Base-by-base conservation (phyloP, 2,329 filamentous ascomycete genomes). In the Ophiostoma sp. region DNA sequence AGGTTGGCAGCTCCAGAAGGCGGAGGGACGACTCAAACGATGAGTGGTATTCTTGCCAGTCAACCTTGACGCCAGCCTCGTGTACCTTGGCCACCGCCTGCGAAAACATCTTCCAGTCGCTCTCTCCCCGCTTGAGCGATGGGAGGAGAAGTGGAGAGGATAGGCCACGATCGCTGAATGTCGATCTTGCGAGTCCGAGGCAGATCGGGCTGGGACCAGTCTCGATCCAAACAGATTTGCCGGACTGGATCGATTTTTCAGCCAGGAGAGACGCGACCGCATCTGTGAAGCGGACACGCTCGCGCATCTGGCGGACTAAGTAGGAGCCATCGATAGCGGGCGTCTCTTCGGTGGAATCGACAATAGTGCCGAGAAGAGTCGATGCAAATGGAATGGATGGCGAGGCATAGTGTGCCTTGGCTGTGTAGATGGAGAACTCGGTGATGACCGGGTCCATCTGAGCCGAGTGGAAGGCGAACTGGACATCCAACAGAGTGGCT, bases 201-300 rank as follows among this genome's bases (percentile, higher is more conserved):
- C 86, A 89, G 16, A 92, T 84, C 0, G 89, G 88, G 73, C 91
- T 87, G 49, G 89, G 89, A 16, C 90, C 90, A 71, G 92, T 79
- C 76, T 93, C 90, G 68, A 93, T 79, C 85, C 86, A 92, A 42
- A 87, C 82, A 5, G 88, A 89, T 77, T 87, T 86, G 71, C 87
- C 85, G 71, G 60, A 16, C 40, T 88, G 83, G 62, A 90, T 85
- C 16, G 83, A 76, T 70, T 83, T 84, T 18, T 82, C 79, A 65
- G 84, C 79, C 73, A 86, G 83, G 8, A 85, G 87, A 52, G 81
- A 81, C 12, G 84, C 78, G 1, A 93, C 78, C 6, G 86, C 89
- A 64, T 82, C 84, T 70, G 84, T 81, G 78, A 92, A 90, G 76
- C 91, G 84, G 72, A 92, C 89, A 7, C 89, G 81, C 75, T 91